These are phyloP conservation scores for Epichloe uncinata DNA, from an alignment of 2,329 filamentous ascomycete species.

Conservation along the genomic window DNA sequence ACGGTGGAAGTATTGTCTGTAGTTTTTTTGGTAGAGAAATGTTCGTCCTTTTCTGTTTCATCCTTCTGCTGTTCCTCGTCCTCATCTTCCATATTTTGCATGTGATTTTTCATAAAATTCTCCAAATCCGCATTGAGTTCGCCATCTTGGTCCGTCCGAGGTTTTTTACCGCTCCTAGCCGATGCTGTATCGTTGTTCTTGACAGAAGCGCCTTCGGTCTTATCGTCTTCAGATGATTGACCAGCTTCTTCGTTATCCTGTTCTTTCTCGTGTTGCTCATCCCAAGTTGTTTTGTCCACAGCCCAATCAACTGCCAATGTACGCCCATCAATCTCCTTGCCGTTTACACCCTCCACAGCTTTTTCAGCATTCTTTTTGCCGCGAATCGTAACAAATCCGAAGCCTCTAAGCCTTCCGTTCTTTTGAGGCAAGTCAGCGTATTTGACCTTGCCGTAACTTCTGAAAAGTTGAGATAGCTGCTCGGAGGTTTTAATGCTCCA, in stretches of 20 bases:
- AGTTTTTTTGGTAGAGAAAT: conserved; percentile 18
- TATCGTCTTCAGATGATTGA: conserved; percentile 19
- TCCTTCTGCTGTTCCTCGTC: conserved; percentile 36
- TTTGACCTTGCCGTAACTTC: conserved; percentile 84
- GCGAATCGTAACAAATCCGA: conserved; percentile 83
- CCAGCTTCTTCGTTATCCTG: conserved; percentile 23
- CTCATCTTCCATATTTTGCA: conserved; percentile 44
- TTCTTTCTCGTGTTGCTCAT: conserved; percentile 40
- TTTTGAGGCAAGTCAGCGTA: conserved; percentile 72
- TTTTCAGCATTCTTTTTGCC: conserved; percentile 85
- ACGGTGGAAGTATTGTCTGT: conserved; percentile 63
- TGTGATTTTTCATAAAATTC: conserved; percentile 45
- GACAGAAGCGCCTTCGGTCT: conserved; percentile 18
- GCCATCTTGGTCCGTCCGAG: conserved; percentile 20
- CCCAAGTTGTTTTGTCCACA: conserved; percentile 81
- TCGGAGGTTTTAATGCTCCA: conserved; percentile 89
- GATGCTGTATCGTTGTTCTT: conserved; percentile 15
- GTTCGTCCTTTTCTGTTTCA: conserved; percentile 22
- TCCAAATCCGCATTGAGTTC: conserved; percentile 32
- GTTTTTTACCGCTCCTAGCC: conserved; percentile 18
- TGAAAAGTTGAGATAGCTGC: conserved; percentile 66
- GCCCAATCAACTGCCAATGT: conserved; percentile 93
- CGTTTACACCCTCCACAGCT: conserved; percentile 74
- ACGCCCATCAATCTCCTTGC: conserved; percentile 77
- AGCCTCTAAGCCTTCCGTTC: conserved; percentile 66